These are phyloP conservation scores for Rhododendron molle DNA, from an alignment of 148 eudicot genomes.

Conservation along the genomic window DNA sequence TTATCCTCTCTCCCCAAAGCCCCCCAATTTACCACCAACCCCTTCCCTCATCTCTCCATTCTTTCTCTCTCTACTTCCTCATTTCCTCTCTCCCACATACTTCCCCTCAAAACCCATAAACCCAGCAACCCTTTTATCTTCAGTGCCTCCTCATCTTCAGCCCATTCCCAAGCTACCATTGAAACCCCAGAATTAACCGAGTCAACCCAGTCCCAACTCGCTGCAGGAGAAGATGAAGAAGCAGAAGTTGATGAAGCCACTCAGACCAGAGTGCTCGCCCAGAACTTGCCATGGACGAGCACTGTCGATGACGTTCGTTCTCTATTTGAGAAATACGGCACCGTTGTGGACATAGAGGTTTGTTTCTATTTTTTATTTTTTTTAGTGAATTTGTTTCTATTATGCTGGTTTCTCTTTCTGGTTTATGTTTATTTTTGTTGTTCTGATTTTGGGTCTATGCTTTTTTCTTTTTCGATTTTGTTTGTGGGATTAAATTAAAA, in stretches of 20 bases:
- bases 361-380: neutral
- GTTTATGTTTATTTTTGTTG: neutral
- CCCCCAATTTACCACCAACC: constrained; percentile 7
- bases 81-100: neutral
- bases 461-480: constrained; percentile 9
- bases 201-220: neutral
- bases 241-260: constrained; percentile 36
- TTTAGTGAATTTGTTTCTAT: neutral
- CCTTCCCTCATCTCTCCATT: constrained; percentile 9
- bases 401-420: neutral
- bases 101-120: constrained; percentile 22
- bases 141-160: constrained; percentile 22
- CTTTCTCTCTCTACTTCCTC: constrained; percentile 16
- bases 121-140: constrained; percentile 13
- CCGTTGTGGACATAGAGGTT: constrained; percentile 82
- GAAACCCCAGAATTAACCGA: constrained; percentile 22
- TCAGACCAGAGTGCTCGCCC: constrained; percentile 56
- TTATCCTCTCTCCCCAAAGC: neutral
- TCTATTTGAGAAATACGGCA: constrained; percentile 66
- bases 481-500: neutral
- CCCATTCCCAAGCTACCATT: constrained; percentile 18
- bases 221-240: neutral
- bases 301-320: constrained; percentile 68
- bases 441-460: constrained; percentile 11
- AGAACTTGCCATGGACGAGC: constrained; percentile 75